Percentiles rank a stretch among this genome's conserved stretches.
Evolutionary conservation across 495 filamentous ascomycete species (phyloP).

Genomic region (Aspergillus hancockii): DNA sequence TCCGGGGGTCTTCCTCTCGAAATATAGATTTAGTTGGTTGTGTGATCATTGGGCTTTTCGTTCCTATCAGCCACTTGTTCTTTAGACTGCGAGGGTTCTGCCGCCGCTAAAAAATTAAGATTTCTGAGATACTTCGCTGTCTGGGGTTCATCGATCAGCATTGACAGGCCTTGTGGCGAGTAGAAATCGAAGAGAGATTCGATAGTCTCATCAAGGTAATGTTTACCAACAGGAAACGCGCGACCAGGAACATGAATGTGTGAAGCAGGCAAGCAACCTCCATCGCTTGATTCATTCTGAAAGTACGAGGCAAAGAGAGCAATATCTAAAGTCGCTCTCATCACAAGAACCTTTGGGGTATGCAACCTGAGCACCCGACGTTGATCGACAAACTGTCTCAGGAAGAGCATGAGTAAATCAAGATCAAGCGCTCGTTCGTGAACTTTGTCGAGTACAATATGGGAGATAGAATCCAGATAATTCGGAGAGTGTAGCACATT

Average conservation of each 20-base stretch:
- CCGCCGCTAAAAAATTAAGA: constrained; percentile 5
- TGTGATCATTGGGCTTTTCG: background rate
- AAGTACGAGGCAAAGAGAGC: constrained; percentile 60
- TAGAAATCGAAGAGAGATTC: constrained; percentile 32
- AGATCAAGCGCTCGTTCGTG: constrained; percentile 59
- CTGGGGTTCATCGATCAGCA: constrained; percentile 23
- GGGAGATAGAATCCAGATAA: constrained; percentile 45
- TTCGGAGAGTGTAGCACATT: constrained; percentile 46
- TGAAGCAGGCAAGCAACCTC: constrained; percentile 43
- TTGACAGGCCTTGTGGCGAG: constrained; percentile 13
- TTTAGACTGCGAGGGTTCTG: background rate
- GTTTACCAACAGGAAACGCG: constrained; percentile 53
- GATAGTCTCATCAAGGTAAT: constrained; percentile 54
- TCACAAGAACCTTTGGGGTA: constrained; percentile 54
- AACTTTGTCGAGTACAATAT: constrained; percentile 63
- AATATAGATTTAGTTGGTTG: background rate
- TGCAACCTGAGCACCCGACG: constrained; percentile 33
- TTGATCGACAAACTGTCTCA: constrained; percentile 48
- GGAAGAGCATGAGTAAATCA: constrained; percentile 56
- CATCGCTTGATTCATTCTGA: constrained; percentile 26
- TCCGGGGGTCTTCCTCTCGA: constrained; percentile 39
- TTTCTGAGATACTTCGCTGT: constrained; percentile 14
- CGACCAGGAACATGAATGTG: constrained; percentile 56
- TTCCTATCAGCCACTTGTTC: background rate
- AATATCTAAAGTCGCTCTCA: constrained; percentile 61